Conservation (phyloP, 164 flowering plant species). For the Dillenia turbinata region DNA sequence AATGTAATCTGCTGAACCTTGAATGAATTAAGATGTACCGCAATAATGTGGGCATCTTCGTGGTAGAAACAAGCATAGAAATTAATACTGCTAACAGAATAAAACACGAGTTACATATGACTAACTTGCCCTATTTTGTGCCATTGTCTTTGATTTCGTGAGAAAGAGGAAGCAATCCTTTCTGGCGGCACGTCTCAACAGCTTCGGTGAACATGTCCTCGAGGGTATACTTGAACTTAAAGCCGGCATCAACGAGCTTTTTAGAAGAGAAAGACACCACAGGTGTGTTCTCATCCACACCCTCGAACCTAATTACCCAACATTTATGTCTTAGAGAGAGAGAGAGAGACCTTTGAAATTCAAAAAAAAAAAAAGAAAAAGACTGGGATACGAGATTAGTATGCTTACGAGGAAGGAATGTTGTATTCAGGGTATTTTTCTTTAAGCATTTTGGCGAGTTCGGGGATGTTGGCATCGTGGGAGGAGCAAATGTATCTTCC, state of each 20-base stretch:
- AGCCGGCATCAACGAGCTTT: conserved; percentile 55
- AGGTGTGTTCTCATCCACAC: conserved; percentile 37
- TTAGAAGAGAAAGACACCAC: conserved; percentile 50
- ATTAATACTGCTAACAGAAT: no score
- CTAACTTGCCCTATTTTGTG: no score
- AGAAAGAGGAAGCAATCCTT: conserved; percentile 53
- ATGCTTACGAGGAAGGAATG: conserved; percentile 52
- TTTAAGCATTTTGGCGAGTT: conserved; percentile 46
- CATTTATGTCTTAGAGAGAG: background rate
- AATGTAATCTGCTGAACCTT: no score
- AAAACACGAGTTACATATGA: no score
- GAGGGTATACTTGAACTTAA: conserved; percentile 56
- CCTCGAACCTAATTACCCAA: conserved; percentile 41
- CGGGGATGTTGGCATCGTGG: conserved; percentile 46
- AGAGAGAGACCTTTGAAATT: background rate
- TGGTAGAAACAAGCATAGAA: no score
- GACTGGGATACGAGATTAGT: no score
- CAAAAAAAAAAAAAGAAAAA: background rate
- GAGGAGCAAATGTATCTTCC: conserved; percentile 85
- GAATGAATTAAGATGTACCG: no score
- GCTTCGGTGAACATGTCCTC: conserved; percentile 82
- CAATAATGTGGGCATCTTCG: no score
- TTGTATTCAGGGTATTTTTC: conserved; percentile 66
- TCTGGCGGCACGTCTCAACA: conserved; percentile 51
- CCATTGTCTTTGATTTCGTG: conserved; percentile 1